Evolutionary conservation across 2,329 filamentous ascomycete species (phyloP), one percentile per base, ranked within the genome.

Genomic region (Aspergillus tubingensis): DNA sequence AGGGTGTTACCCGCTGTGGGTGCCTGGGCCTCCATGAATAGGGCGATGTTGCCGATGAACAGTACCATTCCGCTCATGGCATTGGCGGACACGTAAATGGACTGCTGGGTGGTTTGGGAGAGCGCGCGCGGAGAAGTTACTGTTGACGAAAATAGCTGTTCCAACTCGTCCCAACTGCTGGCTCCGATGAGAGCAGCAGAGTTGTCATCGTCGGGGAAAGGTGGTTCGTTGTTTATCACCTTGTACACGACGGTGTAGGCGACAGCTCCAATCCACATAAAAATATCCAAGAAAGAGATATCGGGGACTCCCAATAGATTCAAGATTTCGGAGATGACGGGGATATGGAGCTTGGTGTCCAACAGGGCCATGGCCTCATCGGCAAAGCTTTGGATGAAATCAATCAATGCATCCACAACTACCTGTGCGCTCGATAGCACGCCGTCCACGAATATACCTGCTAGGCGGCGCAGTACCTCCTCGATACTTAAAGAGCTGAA

Each of bases 301-400:
- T 61, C 55, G 3, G 54, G 30, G 0, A 63, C 15, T 2, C 58
- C 61, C 11, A 63, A 25, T 0, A 25, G 27, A 27, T 56, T 61
- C 10, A 63, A 52, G 23, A 61, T 58, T 2, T 58, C 58, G 4
- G 61, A 61, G 11, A 63, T 59, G 2, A 63, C 41, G 2, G 61
- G 58, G 21, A 61, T 61, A 23, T 63, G 61, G 19, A 63, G 48
- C 11, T 63, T 63, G 0, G 54, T 47, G 6, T 63, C 58, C 2
- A 63, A n/a, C 2, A 63, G 27, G 13, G 2, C 8, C 21, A 59
- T 13, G 8, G 55, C 61, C 3, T 58, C n/a, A 6, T 27, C 7
- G 3, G 58, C 51, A 1, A 63, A 3, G 8, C 6, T 21, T 8
- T 32, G 11, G 5, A 63, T 39, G 10, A 63, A 38, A 21, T 56